These are phyloP conservation scores for Claviceps capensis DNA, from an alignment of 2,329 filamentous ascomycete genomes.

Conservation along the genomic window DNA sequence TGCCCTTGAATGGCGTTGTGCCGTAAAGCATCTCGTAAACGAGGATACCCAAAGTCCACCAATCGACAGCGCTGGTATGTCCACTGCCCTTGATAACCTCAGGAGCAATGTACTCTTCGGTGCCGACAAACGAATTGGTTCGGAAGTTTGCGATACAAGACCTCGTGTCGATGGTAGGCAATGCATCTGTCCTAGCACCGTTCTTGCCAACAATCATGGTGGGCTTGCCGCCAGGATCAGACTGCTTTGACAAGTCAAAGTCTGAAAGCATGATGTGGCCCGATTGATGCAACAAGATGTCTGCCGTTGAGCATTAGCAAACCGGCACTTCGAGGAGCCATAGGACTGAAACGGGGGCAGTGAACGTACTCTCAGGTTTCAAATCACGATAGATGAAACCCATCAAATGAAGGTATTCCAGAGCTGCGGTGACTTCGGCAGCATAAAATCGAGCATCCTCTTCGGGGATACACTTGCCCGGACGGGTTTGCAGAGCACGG, in stretches of 20 bases:
- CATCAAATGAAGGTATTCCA: constrained; percentile 97
- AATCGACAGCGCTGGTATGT: constrained; percentile 95
- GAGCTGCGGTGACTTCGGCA: constrained; percentile 86
- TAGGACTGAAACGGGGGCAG: not conserved
- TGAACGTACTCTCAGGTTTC: constrained; percentile 80
- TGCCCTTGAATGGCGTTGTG: constrained; percentile 97
- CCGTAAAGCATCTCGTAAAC: constrained; percentile 99
- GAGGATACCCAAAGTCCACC: constrained; percentile 96
- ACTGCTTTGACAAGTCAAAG: constrained; percentile 97
- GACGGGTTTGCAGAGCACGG: constrained; percentile 84
- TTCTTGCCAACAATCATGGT: constrained; percentile 95
- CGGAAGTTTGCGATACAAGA: constrained; percentile 97
- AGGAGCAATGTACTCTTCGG: constrained; percentile 96
- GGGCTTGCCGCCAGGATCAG: constrained; percentile 84
- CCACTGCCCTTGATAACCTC: constrained; percentile 98
- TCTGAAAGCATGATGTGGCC: constrained; percentile 99
- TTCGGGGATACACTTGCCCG: constrained; percentile 93
- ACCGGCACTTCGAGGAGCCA: not conserved
- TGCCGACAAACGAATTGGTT: constrained; percentile 96
- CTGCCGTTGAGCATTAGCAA: constrained; percentile 28
- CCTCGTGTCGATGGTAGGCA: constrained; percentile 96
- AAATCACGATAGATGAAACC: constrained; percentile 97
- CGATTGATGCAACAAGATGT: constrained; percentile 96
- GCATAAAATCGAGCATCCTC: constrained; percentile 96
- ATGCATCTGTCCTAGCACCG: constrained; percentile 69